A percentile compares a stretch with the other conserved stretches of the same genome.
Evolutionary conservation across 257 asterid species (phyloP).

Genomic region (Nicotiana sylvestris): DNA sequence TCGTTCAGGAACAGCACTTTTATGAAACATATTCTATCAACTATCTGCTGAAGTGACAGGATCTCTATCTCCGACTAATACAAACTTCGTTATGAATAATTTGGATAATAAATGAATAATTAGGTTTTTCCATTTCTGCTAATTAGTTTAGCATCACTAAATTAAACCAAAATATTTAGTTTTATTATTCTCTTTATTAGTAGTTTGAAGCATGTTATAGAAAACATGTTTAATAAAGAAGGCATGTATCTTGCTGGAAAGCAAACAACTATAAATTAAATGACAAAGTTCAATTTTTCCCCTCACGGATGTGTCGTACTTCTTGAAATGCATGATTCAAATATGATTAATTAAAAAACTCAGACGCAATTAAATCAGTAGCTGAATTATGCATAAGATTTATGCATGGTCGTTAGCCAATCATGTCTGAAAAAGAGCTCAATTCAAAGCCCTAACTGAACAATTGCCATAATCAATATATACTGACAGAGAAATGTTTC

Average conservation of each 20-base stretch:
- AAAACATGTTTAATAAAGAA: too few relatives aligned
- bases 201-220: too few relatives aligned
- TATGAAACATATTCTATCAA: not conserved
- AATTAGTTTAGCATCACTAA: too few relatives aligned
- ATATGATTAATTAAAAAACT: not conserved
- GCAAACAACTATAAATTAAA: too few relatives aligned
- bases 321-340: not conserved
- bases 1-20: too few relatives aligned
- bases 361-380: not conserved
- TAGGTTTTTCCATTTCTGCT: not conserved
- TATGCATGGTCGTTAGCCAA: not conserved
- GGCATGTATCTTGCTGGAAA: too few relatives aligned
- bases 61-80: not conserved
- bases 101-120: too few relatives aligned
- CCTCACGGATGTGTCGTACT: not conserved
- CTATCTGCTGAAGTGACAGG: not conserved
- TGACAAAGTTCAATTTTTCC: not conserved
- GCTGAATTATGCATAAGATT: not conserved
- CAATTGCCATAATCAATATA: not conserved
- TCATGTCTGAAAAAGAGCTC: not conserved
- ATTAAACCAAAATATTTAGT: too few relatives aligned
- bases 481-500: too few relatives aligned
- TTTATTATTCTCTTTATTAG: too few relatives aligned
- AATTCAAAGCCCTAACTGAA: not conserved
- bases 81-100: too few relatives aligned